phyloP scores from a whole-genome alignment of 352 stramenopile genomes.

The Pythium apleroticum region DNA sequence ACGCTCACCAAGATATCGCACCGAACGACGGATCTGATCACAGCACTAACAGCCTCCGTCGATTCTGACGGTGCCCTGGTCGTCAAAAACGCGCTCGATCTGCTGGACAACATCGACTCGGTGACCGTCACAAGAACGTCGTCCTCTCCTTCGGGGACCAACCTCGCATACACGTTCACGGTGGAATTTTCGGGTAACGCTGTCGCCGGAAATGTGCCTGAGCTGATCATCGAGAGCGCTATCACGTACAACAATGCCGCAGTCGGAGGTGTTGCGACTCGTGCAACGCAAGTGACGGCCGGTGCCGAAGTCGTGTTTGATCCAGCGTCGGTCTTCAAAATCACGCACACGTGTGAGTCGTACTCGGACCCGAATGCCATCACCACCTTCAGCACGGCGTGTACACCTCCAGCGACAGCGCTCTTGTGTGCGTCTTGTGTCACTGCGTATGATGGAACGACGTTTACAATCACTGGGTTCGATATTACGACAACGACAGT shows the following conservation, averaged over 20 bases:
- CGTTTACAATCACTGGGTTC: slow-evolving; percentile 40
- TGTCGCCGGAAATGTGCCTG: slow-evolving; percentile 86
- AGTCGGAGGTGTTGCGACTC: slow-evolving; percentile 34
- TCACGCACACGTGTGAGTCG: slow-evolving; percentile 76
- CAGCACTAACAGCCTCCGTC: slow-evolving; percentile 31
- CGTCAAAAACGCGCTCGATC: slow-evolving; percentile 34
- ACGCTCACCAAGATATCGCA: slow-evolving; percentile 54
- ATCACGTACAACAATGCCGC: slow-evolving; percentile 33
- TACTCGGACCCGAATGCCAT: slow-evolving; percentile 79
- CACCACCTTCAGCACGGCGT: slow-evolving; percentile 55
- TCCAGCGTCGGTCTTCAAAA: slow-evolving; percentile 42
- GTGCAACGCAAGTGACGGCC: slow-evolving; percentile 29
- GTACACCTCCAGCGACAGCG: slow-evolving; percentile 32
- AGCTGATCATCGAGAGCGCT: slow-evolving; percentile 48
- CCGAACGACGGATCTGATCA: slow-evolving; percentile 42
- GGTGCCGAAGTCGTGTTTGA: slow-evolving; percentile 54
- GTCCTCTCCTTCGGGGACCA: slow-evolving; percentile 24
- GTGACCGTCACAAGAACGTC: slow-evolving; percentile 39
- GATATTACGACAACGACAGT: slow-evolving; percentile 12
- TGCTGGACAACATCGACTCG: slow-evolving; percentile 57
- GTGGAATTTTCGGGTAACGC: slow-evolving; percentile 86
- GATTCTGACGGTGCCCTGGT: slow-evolving; percentile 24
- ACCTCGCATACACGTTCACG: slow-evolving; percentile 75
- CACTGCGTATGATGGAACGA: slow-evolving; percentile 59
- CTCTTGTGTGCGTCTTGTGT: slow-evolving; percentile 60